Evolutionary conservation across 179 eudicot species (phyloP).

Genomic region (Kewa caespitosa): DNA sequence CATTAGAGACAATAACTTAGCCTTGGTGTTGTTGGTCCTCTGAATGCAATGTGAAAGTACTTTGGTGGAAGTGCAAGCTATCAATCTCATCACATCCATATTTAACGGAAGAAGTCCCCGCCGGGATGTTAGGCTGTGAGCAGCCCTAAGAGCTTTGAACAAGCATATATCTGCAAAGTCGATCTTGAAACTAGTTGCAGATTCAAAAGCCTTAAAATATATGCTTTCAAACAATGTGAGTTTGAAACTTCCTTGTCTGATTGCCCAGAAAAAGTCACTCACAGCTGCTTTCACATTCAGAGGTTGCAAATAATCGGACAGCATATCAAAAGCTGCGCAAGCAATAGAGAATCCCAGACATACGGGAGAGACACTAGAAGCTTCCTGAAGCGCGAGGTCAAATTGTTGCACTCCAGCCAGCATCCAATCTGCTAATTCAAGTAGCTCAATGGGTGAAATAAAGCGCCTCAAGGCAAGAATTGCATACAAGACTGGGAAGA

Average conservation of each 20-base stretch:
- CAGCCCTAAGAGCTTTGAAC: constrained; percentile 64
- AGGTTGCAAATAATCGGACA: constrained; percentile 41
- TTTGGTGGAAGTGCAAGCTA: constrained; percentile 49
- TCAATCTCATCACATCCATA: constrained; percentile 49
- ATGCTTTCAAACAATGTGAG: constrained; percentile 52
- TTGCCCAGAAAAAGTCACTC: constrained; percentile 36
- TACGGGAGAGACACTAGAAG: constrained; percentile 43
- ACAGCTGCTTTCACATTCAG: constrained; percentile 20
- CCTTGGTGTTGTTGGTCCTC: constrained; percentile 44
- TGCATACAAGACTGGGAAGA: constrained; percentile 54
- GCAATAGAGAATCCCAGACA: constrained; percentile 59
- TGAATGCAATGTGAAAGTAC: constrained; percentile 57
- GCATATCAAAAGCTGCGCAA: constrained; percentile 56
- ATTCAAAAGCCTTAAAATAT: constrained; percentile 49
- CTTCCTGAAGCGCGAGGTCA: constrained; percentile 18
- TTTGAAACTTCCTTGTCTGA: constrained; percentile 33
- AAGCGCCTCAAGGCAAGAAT: constrained; percentile 53
- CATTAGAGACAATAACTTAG: constrained; percentile 53
- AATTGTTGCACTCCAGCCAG: constrained; percentile 41
- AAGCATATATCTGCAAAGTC: constrained; percentile 66
- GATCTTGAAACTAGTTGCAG: constrained; percentile 43
- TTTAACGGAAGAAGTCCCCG: constrained; percentile 34
- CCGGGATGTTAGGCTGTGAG: constrained; percentile 30
- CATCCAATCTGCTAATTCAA: constrained; percentile 71
- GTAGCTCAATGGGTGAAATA: constrained; percentile 73